Percentiles rank a stretch among this genome's conserved stretches.
Conservation (phyloP, 257 asterid species). For the Orobanche coerulescens region DNA sequence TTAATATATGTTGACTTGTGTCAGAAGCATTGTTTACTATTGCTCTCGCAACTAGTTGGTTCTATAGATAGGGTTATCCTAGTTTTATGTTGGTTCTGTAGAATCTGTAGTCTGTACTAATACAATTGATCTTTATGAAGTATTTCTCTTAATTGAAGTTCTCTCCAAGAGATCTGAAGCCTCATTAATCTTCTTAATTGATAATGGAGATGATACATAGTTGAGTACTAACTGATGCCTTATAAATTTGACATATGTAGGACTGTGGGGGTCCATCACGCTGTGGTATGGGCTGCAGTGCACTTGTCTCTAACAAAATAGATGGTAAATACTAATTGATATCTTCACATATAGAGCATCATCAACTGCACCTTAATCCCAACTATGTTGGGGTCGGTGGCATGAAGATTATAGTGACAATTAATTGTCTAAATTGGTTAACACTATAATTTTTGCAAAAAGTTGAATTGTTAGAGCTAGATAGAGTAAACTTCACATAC, state of each 20-base stretch:
- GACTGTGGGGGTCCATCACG: slow-evolving; percentile 82
- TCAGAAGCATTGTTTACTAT: background rate
- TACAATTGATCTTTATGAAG: background rate
- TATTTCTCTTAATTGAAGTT: background rate
- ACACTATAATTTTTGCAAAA: too few species aligned
- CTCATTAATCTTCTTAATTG: background rate
- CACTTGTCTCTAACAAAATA: slow-evolving; percentile 52
- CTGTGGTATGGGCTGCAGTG: slow-evolving; percentile 96
- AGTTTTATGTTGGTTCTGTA: too few species aligned
- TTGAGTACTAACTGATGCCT: slow-evolving; percentile 6
- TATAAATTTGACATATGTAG: slow-evolving; percentile 34
- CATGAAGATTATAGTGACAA: too few species aligned
- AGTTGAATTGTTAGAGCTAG: background rate
- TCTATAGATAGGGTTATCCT: slow-evolving; percentile 3
- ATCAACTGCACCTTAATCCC: too few species aligned
- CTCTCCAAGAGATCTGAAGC: background rate
- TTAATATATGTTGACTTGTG: background rate
- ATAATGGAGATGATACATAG: background rate
- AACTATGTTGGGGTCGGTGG: too few species aligned
- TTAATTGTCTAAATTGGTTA: too few species aligned
- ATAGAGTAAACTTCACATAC: too few species aligned
- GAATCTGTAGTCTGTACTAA: too few species aligned
- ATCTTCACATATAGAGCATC: background rate
- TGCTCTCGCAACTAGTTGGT: background rate
- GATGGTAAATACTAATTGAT: slow-evolving; percentile 44